Evolutionary conservation across 2,329 filamentous ascomycete species (phyloP), one percentile per base, ranked within the genome.

Genomic region (Nigrospora osmanthi): DNA sequence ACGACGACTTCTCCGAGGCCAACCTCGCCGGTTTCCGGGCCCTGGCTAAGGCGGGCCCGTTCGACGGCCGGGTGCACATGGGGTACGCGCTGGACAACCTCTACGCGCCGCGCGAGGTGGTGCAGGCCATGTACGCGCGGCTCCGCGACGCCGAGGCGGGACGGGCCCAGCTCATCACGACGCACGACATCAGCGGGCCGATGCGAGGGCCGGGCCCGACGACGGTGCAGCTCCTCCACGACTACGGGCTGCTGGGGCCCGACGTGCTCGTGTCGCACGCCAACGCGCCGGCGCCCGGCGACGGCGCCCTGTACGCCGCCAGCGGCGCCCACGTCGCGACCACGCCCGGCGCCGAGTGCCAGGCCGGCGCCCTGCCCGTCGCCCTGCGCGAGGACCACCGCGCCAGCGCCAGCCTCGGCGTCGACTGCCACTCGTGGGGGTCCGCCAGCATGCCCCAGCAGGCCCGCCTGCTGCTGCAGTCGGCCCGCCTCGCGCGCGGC

Each of bases 321-420:
- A 51, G 61, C 11, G 59, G 62, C 7, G 62, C 61, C 1, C 58
- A 60, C 38, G 54, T 75, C 14, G 70, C 68, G 3, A 62, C 58
- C 14, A 76, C 73, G 1, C 72, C 73, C 0, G 68, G 67, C n/a
- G 71, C 71, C 0, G 73, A 77, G 51, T 53, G 73, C 11, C 71
- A 76, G 48, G 75, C 74, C 70, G 65, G 61, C 0, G 62, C 63
- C 0, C 42, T 54, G 4, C 63, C 66, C 0, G 59, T 70, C 3
- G 64, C 63, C 33, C 60, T 69, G 47, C 43, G 47, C 6, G 43
- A 52, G 3, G 59, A 59, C 40, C 38, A 60, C 15, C 55, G 62
- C 32, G 51, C 54, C 4, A 56, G 61, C 11, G 54, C 58, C 6
- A 61, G 54, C 28, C 52, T 65, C 12, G 65, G 63, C 3, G 49